A percentile compares a stretch with the other conserved stretches of the same genome.
phyloP scores from a whole-genome alignment of 345 rosid species.

The Gossypium sturtianum region DNA sequence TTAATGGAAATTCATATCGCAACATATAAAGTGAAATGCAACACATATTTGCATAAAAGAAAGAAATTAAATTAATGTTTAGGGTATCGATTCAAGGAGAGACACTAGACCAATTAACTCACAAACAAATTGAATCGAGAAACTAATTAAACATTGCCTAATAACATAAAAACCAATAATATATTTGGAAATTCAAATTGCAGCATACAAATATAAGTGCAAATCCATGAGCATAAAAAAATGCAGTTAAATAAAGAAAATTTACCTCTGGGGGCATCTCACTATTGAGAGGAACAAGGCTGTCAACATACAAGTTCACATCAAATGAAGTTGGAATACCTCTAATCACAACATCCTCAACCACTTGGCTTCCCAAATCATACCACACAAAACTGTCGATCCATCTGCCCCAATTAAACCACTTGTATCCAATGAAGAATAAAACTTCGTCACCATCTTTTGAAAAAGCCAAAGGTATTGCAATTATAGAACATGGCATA shows the following conservation, averaged over 20 bases:
- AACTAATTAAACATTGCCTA: not conserved
- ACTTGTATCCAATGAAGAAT: not conserved
- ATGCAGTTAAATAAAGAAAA: not conserved
- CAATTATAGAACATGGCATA: not conserved
- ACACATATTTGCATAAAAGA: too few relatives aligned
- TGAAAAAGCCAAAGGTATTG: not conserved
- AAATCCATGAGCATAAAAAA: too few relatives aligned
- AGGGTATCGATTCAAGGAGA: not conserved
- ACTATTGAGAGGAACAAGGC: too few relatives aligned
- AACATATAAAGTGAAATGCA: too few relatives aligned
- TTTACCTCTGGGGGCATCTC: too few relatives aligned
- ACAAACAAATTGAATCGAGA: too few relatives aligned
- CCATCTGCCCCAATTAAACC: not conserved
- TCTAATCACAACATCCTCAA: not conserved
- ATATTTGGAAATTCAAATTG: not conserved
- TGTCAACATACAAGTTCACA: too few relatives aligned
- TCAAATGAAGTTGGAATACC: not conserved
- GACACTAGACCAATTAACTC: fast-evolving
- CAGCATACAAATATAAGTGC: too few relatives aligned
- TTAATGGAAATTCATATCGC: too few relatives aligned
- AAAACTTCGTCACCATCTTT: conserved; percentile 1
- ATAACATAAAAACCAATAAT: not conserved
- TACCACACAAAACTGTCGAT: too few relatives aligned
- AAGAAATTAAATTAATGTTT: not conserved
- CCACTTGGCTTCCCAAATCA: not conserved